Evolutionary conservation across 176 grass and related monocot genomes (phyloP), one percentile per base, ranked within the genome.

Genomic region (Cenchrus purpureus): DNA sequence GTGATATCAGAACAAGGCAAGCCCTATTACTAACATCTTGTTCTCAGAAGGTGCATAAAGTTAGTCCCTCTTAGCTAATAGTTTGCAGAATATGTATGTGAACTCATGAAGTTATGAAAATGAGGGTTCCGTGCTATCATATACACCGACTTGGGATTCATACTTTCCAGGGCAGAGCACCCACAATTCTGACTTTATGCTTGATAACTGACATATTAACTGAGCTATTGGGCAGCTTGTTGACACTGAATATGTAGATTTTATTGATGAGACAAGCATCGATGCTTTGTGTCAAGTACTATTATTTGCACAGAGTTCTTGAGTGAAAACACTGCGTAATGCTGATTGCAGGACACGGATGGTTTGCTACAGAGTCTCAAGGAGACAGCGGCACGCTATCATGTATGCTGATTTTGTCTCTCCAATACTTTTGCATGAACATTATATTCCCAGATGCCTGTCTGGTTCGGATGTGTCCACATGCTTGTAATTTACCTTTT

Each of bases 301-400:
- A 3, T 71, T 84, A 28, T 66, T 82, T 84, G 32, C 22, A 51
- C 78, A 48, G 49, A 65, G 49, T 90, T 81, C 50, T 63, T 80
- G 85, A 44, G 6, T 79, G 22, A 71, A 85, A 87, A 84, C 79
- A 90, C 68, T 90, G 57, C 22, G 20, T 11, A 59, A 80, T 67
- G 29, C 40, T 90, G 52, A 68, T 80, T 86, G 87, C 86, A 98
- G 97, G 97, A 92, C 77, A 89, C 91, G 20, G 91, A 98, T 78
- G 79, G 79, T 85, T 91, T 98, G 88, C 69, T 98, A 37, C 87
- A 84, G 88, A 82, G 17, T 44, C 93, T 98, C 14, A 90, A 91
- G 76, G 89, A 95, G 20, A 91, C 71, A 79, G 87, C 82, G 12
- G 65, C 66, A 88, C 67, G 25, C 65, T 86, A 82, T 73, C 80